Percentiles rank a stretch among this genome's conserved stretches.
Evolutionary conservation across 331 rosid species (phyloP).

Genomic region (Rosa hybrid): DNA sequence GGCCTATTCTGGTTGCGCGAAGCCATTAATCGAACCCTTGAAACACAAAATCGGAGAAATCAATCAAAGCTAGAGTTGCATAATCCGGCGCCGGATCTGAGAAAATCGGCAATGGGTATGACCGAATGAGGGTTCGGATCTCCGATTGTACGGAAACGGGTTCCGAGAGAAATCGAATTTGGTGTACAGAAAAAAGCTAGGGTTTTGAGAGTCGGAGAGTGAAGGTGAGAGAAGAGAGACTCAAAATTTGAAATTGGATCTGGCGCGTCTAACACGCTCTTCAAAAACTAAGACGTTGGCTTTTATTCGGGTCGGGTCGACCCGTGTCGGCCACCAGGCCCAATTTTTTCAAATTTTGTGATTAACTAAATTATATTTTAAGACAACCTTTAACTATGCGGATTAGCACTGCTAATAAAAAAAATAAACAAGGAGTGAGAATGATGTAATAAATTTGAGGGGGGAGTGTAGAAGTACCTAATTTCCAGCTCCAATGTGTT

Average conservation of each 20-base stretch:
- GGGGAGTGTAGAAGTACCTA: background rate
- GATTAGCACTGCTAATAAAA: background rate
- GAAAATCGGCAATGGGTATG: background rate
- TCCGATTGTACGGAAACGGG: background rate
- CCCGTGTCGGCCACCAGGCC: background rate
- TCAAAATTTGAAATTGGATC: conserved; percentile 62
- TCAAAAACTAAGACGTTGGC: conserved; percentile 17
- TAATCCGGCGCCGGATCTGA: conserved; percentile 12
- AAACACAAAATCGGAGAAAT: background rate
- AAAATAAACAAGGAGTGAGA: background rate
- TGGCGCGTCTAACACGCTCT: conserved; percentile 40
- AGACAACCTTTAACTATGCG: background rate
- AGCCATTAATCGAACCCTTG: conserved; percentile 45
- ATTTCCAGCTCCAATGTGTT: background rate
- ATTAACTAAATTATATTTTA: background rate
- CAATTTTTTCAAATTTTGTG: background rate
- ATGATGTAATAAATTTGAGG: background rate
- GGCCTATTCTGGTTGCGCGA: conserved; percentile 80
- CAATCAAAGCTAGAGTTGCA: background rate
- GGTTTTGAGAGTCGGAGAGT: conserved; percentile 27
- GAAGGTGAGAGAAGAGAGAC: conserved; percentile 9
- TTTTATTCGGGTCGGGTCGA: conserved; percentile 28
- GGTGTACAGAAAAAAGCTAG: conserved; percentile 33
- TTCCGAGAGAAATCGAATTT: background rate
- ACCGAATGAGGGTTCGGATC: background rate